A percentile compares a stretch with the other conserved stretches of the same genome.
Evolutionary conservation across 2,329 filamentous ascomycete species (phyloP).

Genomic region (Beauveria varroae): DNA sequence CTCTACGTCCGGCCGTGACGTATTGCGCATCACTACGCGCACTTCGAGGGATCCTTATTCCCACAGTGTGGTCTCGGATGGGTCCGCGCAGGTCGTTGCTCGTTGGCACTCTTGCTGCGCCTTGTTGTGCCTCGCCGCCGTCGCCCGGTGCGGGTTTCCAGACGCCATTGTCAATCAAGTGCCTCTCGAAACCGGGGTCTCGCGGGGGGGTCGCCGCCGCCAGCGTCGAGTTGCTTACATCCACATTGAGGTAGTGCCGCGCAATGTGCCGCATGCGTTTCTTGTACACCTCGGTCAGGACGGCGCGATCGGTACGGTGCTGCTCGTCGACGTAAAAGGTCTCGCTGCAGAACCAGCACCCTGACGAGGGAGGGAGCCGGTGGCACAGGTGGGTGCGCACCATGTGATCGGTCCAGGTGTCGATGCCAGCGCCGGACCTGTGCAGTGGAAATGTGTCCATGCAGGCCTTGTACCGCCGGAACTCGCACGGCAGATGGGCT

Average conservation of each 20-base stretch:
- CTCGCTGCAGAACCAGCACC: slow-evolving; percentile 47
- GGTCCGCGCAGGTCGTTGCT: neutral
- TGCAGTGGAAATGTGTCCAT: slow-evolving; percentile 27
- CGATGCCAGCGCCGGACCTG: slow-evolving; percentile 18
- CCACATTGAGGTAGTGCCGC: slow-evolving; percentile 29
- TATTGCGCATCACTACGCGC: neutral
- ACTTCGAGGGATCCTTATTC: neutral
- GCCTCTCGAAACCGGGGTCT: slow-evolving; percentile 34
- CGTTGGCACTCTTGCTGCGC: neutral
- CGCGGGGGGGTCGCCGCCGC: slow-evolving; percentile 21
- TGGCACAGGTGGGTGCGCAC: slow-evolving; percentile 30
- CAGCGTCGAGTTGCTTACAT: no score
- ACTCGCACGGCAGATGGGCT: slow-evolving; percentile 37
- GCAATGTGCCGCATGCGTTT: slow-evolving; percentile 43
- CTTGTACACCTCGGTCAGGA: neutral
- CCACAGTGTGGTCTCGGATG: neutral
- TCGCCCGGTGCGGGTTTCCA: neutral
- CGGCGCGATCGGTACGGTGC: slow-evolving; percentile 5
- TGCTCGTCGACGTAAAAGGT: slow-evolving; percentile 20
- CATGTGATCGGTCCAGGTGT: slow-evolving; percentile 41
- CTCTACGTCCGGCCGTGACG: neutral
- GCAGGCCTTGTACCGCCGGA: slow-evolving; percentile 31
- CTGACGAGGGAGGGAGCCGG: slow-evolving; percentile 26
- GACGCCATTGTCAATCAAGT: slow-evolving; percentile 22
- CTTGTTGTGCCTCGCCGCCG: neutral